Percentiles rank a stretch among this genome's conserved stretches.
These are phyloP conservation scores for Xylaria flabelliformis DNA, from an alignment of 495 filamentous ascomycete genomes.

Conservation along the genomic window DNA sequence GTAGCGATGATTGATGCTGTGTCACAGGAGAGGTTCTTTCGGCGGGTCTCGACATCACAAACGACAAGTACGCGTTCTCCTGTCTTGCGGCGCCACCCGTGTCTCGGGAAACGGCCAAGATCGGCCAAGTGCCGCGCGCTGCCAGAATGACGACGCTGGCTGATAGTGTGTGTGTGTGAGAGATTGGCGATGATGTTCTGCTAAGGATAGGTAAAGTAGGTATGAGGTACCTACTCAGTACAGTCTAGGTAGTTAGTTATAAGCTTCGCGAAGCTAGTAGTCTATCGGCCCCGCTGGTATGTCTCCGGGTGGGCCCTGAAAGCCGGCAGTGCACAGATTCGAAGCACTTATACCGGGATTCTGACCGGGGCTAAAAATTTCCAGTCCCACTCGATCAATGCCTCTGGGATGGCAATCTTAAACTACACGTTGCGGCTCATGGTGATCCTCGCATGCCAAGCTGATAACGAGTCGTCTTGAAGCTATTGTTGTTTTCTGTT, in stretches of 20 bases:
- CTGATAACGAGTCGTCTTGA: conserved; percentile 17
- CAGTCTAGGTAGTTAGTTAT: neutral
- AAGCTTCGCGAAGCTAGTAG: conserved; percentile 15
- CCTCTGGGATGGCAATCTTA: conserved; percentile 9
- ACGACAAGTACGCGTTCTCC: conserved; percentile 8
- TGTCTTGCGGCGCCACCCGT: neutral
- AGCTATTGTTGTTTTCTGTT: neutral
- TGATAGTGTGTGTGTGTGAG: neutral
- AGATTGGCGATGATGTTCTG: neutral
- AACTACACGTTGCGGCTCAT: conserved; percentile 21
- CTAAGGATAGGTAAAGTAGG: no score
- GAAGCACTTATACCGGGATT: neutral
- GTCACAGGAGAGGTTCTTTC: neutral
- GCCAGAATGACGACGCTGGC: neutral
- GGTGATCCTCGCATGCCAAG: conserved; percentile 24
- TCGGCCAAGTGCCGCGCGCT: neutral
- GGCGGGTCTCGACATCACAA: conserved; percentile 1
- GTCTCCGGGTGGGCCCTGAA: conserved; percentile 4
- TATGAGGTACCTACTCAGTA: neutral
- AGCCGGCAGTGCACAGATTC: neutral
- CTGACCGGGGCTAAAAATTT: neutral
- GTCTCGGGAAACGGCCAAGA: neutral
- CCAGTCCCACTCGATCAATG: conserved; percentile 6
- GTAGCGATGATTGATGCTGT: neutral
- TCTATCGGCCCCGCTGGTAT: neutral